A percentile compares a stretch with the other conserved stretches of the same genome.
These are phyloP conservation scores for Malus hybrid DNA, from an alignment of 331 rosid genomes.

Conservation along the genomic window DNA sequence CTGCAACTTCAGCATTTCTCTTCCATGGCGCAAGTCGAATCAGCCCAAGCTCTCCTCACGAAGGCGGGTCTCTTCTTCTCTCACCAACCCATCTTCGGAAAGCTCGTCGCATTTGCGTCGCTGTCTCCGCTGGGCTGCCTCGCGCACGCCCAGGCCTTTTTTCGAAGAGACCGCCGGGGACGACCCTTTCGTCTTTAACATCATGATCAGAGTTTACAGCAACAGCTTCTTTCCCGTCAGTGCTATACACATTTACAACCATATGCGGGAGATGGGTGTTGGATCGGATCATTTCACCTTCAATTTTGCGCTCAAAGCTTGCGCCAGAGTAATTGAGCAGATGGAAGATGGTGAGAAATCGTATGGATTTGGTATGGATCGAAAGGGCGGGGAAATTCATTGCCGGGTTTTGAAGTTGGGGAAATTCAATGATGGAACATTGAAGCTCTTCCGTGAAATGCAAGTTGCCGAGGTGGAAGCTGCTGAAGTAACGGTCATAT, in stretches of 20 bases:
- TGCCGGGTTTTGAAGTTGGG: slow-evolving; percentile 44
- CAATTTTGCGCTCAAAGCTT: slow-evolving; percentile 54
- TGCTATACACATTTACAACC: slow-evolving; percentile 39
- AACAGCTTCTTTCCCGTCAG: slow-evolving; percentile 37
- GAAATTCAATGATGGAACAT: slow-evolving; percentile 20
- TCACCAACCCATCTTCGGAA: slow-evolving; percentile 13
- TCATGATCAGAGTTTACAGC: slow-evolving; percentile 60
- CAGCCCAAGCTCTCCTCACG: slow-evolving; percentile 38
- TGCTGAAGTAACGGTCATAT: slow-evolving; percentile 42
- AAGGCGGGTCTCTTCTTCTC: slow-evolving; percentile 36
- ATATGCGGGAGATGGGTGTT: slow-evolving; percentile 22
- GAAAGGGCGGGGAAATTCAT: slow-evolving; percentile 59
- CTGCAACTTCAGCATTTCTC: slow-evolving; percentile 22
- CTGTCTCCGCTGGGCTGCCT: slow-evolving; percentile 53
- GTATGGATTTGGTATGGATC: slow-evolving; percentile 17
- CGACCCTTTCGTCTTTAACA: slow-evolving; percentile 39
- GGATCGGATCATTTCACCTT: slow-evolving; percentile 39
- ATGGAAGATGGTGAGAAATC: slow-evolving; percentile 13
- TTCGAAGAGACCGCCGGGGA: slow-evolving; percentile 43
- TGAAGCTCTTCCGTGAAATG: slow-evolving; percentile 46
- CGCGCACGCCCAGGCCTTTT: slow-evolving; percentile 41
- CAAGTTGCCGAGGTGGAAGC: slow-evolving; percentile 31
- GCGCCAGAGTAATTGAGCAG: slow-evolving; percentile 42
- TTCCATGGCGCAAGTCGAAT: slow-evolving; percentile 39
- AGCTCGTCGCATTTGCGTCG: slow-evolving; percentile 37